Evolutionary conservation across 1,139 yeast genomes (phyloP).

Genomic region (Citeromyces siamensis): DNA sequence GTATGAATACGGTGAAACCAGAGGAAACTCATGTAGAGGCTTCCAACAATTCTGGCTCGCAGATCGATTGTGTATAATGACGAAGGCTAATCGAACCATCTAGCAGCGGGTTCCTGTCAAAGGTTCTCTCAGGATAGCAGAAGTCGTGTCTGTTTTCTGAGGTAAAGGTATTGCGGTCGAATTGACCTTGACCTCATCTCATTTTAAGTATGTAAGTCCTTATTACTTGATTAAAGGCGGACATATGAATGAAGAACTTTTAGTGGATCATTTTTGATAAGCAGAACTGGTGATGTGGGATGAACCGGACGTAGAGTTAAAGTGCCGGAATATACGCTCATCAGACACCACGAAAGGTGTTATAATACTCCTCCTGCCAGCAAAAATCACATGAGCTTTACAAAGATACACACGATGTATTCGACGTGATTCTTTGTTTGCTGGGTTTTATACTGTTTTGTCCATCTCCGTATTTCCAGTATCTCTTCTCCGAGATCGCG

Average conservation of each 20-base stretch:
- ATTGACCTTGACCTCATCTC: background rate
- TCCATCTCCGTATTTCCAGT: too few relatives aligned
- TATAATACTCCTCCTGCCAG: too few relatives aligned
- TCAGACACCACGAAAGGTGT: background rate
- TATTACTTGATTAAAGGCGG: background rate
- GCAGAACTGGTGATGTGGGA: background rate
- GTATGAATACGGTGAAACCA: too few relatives aligned
- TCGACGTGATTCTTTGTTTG: too few relatives aligned
- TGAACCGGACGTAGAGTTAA: background rate
- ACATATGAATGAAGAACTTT: background rate
- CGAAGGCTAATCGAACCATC: too few relatives aligned
- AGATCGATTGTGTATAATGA: too few relatives aligned
- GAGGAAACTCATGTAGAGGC: too few relatives aligned
- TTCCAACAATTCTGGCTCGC: too few relatives aligned
- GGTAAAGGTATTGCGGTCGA: background rate
- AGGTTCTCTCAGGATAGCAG: background rate
- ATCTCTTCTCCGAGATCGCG: too few relatives aligned
- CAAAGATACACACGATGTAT: too few relatives aligned
- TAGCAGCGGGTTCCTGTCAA: background rate
- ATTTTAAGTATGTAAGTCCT: background rate
- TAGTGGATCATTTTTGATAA: background rate
- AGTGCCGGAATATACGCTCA: background rate
- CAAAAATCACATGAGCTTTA: too few relatives aligned
- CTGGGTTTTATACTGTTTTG: too few relatives aligned
- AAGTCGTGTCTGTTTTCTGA: background rate